A percentile compares a stretch with the other conserved stretches of the same genome.
phyloP scores from a whole-genome alignment of 768 basidiomycete genomes.

The Suillus lakei region DNA sequence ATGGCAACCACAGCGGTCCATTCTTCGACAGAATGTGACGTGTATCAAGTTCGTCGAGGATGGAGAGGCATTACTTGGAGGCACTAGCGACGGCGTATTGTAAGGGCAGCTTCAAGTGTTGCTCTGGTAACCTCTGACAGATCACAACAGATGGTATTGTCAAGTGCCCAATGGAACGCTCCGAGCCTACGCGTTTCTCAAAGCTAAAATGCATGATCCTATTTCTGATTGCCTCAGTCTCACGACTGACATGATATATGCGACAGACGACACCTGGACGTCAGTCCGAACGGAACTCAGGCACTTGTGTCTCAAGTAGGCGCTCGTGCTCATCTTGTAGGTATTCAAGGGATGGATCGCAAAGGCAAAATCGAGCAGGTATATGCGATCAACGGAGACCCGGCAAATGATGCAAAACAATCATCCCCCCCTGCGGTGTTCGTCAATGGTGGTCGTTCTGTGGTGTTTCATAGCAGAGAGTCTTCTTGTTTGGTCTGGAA shows the following conservation, averaged over 20 bases:
- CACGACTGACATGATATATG: constrained; percentile 17
- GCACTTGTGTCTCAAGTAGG: constrained; percentile 57
- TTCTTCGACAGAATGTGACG: constrained; percentile 66
- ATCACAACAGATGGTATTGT: constrained; percentile 61
- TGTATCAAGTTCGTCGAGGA: constrained; percentile 66
- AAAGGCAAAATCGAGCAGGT: constrained; percentile 58
- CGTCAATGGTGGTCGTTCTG: constrained; percentile 52
- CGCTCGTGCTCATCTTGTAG: constrained; percentile 55
- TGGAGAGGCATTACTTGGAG: constrained; percentile 67
- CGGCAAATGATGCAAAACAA: constrained; percentile 33
- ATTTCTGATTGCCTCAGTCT: neutral
- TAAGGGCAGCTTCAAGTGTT: constrained; percentile 35
- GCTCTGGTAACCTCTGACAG: constrained; percentile 9
- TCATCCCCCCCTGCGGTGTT: constrained; percentile 55
- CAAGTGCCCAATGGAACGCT: constrained; percentile 70
- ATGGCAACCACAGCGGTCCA: constrained; percentile 69
- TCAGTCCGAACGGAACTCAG: constrained; percentile 52
- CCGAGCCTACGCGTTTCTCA: constrained; percentile 61
- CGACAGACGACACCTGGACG: constrained; percentile 56
- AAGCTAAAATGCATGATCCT: constrained; percentile 57
- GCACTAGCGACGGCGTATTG: constrained; percentile 73
- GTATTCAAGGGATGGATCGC: constrained; percentile 51
- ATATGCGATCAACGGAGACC: constrained; percentile 48
- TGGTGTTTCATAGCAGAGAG: constrained; percentile 61
- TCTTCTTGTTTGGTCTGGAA: constrained; percentile 69